Evolutionary conservation across 371 early-diverging fungal species (phyloP).

Genomic region (Apophysomyces trapeziformis): DNA sequence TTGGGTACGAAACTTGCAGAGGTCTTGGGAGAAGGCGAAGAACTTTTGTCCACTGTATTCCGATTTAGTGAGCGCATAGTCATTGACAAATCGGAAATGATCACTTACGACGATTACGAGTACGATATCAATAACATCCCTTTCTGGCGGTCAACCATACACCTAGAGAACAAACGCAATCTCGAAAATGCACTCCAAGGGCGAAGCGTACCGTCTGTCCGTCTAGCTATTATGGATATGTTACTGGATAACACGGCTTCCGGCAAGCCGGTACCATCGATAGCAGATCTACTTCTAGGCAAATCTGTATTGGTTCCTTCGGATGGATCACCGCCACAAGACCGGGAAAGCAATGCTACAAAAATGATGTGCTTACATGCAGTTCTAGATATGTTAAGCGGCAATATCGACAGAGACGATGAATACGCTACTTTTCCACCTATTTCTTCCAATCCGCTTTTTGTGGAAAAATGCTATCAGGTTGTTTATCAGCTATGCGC

Average conservation of each 20-base stretch:
- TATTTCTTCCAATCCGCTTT: slow-evolving; percentile 64
- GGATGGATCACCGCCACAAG: slow-evolving; percentile 19
- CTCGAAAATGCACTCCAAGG: slow-evolving; percentile 10
- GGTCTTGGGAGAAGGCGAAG: slow-evolving; percentile 62
- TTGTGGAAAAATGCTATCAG: slow-evolving; percentile 86
- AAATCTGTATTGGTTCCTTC: slow-evolving; percentile 53
- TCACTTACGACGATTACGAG: slow-evolving; percentile 32
- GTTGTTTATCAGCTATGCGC: slow-evolving; percentile 77
- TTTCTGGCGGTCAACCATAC: slow-evolving; percentile 35
- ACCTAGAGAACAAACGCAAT: slow-evolving; percentile 20
- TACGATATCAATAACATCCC: slow-evolving; percentile 41
- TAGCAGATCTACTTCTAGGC: slow-evolving; percentile 89
- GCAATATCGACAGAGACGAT: slow-evolving; percentile 29
- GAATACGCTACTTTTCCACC: slow-evolving; percentile 39
- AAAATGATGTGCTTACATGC: slow-evolving; percentile 64
- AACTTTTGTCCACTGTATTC: slow-evolving; percentile 66
- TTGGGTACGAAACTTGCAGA: slow-evolving; percentile 71
- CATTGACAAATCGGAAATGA: background rate
- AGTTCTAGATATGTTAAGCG: slow-evolving; percentile 65
- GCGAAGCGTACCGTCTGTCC: slow-evolving; percentile 36
- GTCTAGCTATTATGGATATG: slow-evolving; percentile 71
- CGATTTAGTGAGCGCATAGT: slow-evolving; percentile 52
- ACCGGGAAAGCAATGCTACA: slow-evolving; percentile 34
- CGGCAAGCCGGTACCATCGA: slow-evolving; percentile 56
- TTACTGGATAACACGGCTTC: slow-evolving; percentile 58